Percentiles rank a stretch among this genome's conserved stretches.
Conservation (phyloP, 352 stramenopile genomes). For the Globisporangium nodosum region DNA sequence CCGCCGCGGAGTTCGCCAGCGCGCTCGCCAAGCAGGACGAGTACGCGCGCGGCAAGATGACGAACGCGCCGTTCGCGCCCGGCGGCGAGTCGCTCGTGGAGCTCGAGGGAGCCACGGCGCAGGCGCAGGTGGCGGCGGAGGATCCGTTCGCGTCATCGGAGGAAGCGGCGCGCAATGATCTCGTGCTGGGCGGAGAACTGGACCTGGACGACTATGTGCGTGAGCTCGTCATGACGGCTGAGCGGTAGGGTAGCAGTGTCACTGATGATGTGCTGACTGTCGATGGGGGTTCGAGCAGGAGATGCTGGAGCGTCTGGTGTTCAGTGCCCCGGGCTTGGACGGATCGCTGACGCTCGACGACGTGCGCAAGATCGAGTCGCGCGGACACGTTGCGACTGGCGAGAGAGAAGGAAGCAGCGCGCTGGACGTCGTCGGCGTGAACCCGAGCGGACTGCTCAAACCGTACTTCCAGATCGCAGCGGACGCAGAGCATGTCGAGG, state of each 20-base stretch:
- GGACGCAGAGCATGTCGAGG: conserved; percentile 44
- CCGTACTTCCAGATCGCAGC: conserved; percentile 65
- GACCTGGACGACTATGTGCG: conserved; percentile 23
- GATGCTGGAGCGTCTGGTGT: conserved; percentile 36
- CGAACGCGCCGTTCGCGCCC: conserved; percentile 66
- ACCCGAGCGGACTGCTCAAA: conserved; percentile 44
- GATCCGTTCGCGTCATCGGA: conserved; percentile 18
- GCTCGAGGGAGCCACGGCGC: conserved; percentile 2
- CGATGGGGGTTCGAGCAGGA: conserved; percentile 3
- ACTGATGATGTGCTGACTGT: background rate
- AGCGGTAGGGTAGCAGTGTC: background rate
- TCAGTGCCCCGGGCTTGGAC: conserved; percentile 46
- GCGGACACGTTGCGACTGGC: background rate
- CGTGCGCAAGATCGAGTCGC: conserved; percentile 13
- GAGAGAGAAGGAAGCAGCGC: conserved; percentile 2
- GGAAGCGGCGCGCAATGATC: conserved; percentile 30
- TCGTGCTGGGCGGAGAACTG: conserved; percentile 22
- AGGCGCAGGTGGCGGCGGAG: background rate
- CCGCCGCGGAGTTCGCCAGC: conserved; percentile 51
- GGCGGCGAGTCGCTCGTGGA: conserved; percentile 56
- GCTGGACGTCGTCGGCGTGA: conserved; percentile 42
- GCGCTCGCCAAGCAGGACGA: conserved; percentile 72
- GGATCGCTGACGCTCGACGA: conserved; percentile 48
- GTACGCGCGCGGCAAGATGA: conserved; percentile 75
- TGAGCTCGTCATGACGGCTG: background rate